A percentile compares a stretch with the other conserved stretches of the same genome.
phyloP scores from a whole-genome alignment of 768 basidiomycete genomes.

The Mycena leptocephala region DNA sequence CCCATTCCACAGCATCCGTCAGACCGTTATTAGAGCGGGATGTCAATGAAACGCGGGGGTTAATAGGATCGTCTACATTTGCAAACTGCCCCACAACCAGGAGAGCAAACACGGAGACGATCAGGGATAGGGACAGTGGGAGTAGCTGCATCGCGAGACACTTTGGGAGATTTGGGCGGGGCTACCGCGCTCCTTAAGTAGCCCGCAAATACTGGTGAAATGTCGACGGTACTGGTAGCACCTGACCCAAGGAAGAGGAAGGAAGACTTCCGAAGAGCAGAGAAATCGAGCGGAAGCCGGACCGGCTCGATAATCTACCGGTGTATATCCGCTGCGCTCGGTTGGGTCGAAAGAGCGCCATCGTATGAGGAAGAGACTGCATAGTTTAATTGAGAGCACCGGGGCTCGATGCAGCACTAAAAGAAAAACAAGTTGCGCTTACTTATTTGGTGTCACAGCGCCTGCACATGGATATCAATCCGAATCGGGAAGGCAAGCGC shows the following conservation, averaged over 20 bases:
- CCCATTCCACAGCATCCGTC: constrained; percentile 40
- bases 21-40: constrained; percentile 20
- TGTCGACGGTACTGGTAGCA: background rate
- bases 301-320: background rate
- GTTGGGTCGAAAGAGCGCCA: background rate
- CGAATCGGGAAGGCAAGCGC: background rate
- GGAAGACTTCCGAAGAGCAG: background rate
- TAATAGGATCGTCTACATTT: background rate
- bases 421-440: background rate
- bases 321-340: background rate
- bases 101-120: background rate
- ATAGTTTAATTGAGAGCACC: background rate
- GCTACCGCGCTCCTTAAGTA: background rate
- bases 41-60: background rate
- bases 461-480: constrained; percentile 19
- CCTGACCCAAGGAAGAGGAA: background rate
- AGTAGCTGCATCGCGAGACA: background rate
- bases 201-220: background rate
- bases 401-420: too few relatives aligned
- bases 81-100: background rate
- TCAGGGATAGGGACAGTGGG: background rate
- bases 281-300: background rate
- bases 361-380: background rate
- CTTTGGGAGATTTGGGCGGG: background rate
- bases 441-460: constrained; percentile 10